Percentiles rank a stretch among this genome's conserved stretches.
phyloP scores from a whole-genome alignment of 23 red algal genomes.

The Agarophyton chilense region DNA sequence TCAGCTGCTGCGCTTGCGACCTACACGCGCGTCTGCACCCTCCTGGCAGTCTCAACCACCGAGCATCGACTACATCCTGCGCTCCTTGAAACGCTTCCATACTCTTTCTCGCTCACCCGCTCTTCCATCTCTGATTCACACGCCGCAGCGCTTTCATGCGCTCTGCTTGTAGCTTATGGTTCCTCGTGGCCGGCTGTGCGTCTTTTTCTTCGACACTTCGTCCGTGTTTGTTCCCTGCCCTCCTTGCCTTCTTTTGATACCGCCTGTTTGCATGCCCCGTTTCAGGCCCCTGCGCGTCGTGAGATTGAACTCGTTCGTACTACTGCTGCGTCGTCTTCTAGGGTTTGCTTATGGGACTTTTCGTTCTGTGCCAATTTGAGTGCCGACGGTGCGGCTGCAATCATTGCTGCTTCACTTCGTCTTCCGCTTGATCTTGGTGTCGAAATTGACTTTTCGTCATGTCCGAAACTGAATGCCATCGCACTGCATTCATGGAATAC shows the following conservation, averaged over 20 bases:
- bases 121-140: conserved; percentile 28
- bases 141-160: conserved; percentile 44
- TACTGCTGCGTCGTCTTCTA: background rate
- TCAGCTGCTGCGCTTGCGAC: conserved; percentile 19
- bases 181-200: background rate
- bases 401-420: conserved; percentile 24
- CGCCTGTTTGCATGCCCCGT: background rate
- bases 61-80: background rate
- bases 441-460: conserved; percentile 25
- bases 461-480: conserved; percentile 22
- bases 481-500: conserved; percentile 14
- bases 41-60: conserved; percentile 4
- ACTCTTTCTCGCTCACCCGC: background rate
- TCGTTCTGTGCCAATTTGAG: conserved; percentile 21
- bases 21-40: conserved; percentile 13
- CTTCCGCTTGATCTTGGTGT: conserved; percentile 3
- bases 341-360: conserved; percentile 23
- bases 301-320: background rate
- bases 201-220: conserved; percentile 23
- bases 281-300: background rate
- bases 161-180: conserved; percentile 37
- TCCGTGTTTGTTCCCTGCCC: background rate
- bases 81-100: background rate
- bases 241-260: background rate
- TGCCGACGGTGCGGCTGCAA: conserved; percentile 8